These are phyloP conservation scores for Thermothelomyces thermophilus DNA, from an alignment of 2,329 filamentous ascomycete genomes.

Conservation along the genomic window DNA sequence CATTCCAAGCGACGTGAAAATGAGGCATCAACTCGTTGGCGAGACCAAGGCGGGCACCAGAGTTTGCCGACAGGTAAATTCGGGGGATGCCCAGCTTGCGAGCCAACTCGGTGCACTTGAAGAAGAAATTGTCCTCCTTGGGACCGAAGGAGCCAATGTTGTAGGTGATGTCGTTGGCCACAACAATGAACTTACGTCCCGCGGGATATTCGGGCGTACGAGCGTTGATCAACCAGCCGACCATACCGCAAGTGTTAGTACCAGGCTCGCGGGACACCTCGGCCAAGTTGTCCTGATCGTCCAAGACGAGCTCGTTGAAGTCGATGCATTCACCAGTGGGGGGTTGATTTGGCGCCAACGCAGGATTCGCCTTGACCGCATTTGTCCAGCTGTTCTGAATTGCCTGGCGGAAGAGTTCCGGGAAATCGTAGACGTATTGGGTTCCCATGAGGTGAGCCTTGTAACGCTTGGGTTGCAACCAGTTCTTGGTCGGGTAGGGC, in stretches of 20 bases:
- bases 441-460: slow-evolving; percentile 99
- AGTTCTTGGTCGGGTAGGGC: slow-evolving; percentile 96
- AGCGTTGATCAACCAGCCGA: slow-evolving; percentile 93
- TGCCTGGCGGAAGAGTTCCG: slow-evolving; percentile 95
- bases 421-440: slow-evolving; percentile 99
- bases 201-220: slow-evolving; percentile 92
- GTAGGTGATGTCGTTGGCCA: slow-evolving; percentile 99
- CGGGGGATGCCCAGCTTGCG: slow-evolving; percentile 91
- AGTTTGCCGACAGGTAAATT: slow-evolving; percentile 98
- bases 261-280: slow-evolving; percentile 94
- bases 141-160: slow-evolving; percentile 98
- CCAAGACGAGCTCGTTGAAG: slow-evolving; percentile 88
- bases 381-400: slow-evolving; percentile 91
- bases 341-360: slow-evolving; percentile 73
- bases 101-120: slow-evolving; percentile 96
- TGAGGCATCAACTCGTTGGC: slow-evolving; percentile 95
- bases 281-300: slow-evolving; percentile 84
- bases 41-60: slow-evolving; percentile 92
- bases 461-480: slow-evolving; percentile 97
- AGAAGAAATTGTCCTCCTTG: slow-evolving; percentile 95
- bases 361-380: slow-evolving; percentile 65
- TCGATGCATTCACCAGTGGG: slow-evolving; percentile 85
- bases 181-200: slow-evolving; percentile 87
- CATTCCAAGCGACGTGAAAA: slow-evolving; percentile 97
- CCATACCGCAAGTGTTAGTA: slow-evolving; percentile 95